A percentile compares a stretch with the other conserved stretches of the same genome.
phyloP scores from a whole-genome alignment of 2,329 filamentous ascomycete genomes.

The Colletotrichum cordylinicola region DNA sequence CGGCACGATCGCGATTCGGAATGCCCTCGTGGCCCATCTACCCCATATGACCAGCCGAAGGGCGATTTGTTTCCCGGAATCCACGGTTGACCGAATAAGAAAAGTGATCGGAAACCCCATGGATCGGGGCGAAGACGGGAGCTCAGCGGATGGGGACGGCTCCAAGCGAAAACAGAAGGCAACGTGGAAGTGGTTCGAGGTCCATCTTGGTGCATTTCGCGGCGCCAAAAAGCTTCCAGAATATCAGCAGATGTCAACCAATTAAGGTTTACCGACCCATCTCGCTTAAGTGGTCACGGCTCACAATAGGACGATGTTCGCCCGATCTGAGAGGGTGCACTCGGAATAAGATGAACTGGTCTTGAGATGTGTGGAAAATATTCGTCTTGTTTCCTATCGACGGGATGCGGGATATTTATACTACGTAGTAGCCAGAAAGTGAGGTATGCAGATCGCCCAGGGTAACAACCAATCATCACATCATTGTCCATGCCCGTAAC shows the following conservation, averaged over 20 bases:
- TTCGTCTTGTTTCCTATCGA: conserved; percentile 10
- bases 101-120: neutral
- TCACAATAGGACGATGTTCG: neutral
- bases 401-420: neutral
- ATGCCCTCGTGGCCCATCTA: neutral
- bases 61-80: neutral
- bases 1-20: neutral
- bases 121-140: neutral
- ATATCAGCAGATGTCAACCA: neutral
- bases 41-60: neutral
- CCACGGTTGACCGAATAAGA: neutral
- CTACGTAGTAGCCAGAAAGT: neutral
- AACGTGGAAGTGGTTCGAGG: neutral
- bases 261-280: neutral
- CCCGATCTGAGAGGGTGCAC: neutral
- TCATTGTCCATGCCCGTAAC: conserved; percentile 16
- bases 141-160: neutral
- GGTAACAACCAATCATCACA: conserved; percentile 15
- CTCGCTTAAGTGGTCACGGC: neutral
- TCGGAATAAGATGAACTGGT: neutral
- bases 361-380: neutral
- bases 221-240: neutral
- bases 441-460: conserved; percentile 14
- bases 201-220: neutral
- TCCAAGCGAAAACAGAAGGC: neutral